Base-by-base conservation (phyloP, 2,329 filamentous ascomycete genomes). In the Rachicladosporium sp. region DNA sequence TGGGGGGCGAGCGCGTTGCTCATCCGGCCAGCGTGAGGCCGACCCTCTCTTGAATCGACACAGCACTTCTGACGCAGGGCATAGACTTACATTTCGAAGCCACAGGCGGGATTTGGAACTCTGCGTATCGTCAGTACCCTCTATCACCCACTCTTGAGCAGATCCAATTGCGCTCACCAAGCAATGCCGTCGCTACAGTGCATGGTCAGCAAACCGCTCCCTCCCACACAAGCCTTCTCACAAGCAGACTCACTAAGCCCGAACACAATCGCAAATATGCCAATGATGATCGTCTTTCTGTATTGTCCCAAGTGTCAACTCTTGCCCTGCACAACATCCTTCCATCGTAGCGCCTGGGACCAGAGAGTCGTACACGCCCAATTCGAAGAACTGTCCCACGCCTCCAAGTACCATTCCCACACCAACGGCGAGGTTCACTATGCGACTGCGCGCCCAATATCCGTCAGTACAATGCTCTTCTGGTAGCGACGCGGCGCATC, bases 61-160 rank as follows among this genome's bases (percentile, higher is more conserved):
- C 3, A 19, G 15, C 15, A 19, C 15, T 3, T 5, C 15, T 19
- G 15, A 19, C 15, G 15, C 15, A 5, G 15, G 5, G 15, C 15
- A 19, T 19, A 19, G 15, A 19, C 15, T 19, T 19, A 19, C 15
- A 94, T 66, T 86, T 81, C 43, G 87, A 82, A 40, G 94, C 73
- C 61, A 94, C 88, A 43, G 88, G 85, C 37, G 91, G 89, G 53
- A 95, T 89, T 65, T 94, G 82, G 69, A 96, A 93, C 66, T 98
- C 91, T 65, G 51, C 29, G 31, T 5, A 6, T 12, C 30, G 6
- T 32, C 12, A 32, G 12, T 32, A 32, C 6, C 12, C 10, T 12
- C 30, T 6, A 32, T 32, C 4, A 2, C 29, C 5, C 3, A 5
- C 15, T 19, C 15, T 5, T 5, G 15, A 19, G 15, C 15, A 19